Evolutionary conservation across 1,284 basidiomycete species (phyloP), one percentile per base, ranked within the genome.

Genomic region (Fomitiporia mediterranea): DNA sequence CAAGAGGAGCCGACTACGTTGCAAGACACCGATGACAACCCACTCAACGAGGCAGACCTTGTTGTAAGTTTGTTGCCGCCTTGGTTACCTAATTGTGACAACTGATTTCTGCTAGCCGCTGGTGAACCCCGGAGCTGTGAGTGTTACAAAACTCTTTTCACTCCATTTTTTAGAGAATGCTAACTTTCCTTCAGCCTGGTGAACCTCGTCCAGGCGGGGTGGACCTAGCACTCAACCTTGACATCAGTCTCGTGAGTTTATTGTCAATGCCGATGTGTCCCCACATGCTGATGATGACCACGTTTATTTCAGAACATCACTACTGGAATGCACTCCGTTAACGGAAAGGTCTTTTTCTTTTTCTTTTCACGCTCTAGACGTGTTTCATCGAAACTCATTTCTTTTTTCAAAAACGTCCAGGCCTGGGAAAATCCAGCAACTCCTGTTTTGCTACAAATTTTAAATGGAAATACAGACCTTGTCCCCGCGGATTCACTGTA

Each of bases 1-100:
- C 56, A 57, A 0, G 48, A 43, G 7, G 79, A 82, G 28, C 82
- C 79, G 0, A 73, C 65, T 3, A 70, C 72, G 23, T 67, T 57
- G 15, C 61, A 69, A 9, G 61, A 38, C 2, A 47, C 51, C 21
- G 60, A 56, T 56, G 23, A 46, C 1, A 61, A 61, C 13, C 54
- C 61, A 3, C 61, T 73, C 11, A 53, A 63, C 34, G 72, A 73
- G 59, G 62, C 65, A 0, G 63, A 68, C 32, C 65, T 76, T 7
- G 55, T 51, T 25, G 62, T 63, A 34, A 49, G 61, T 47, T 42
- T 6, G 21, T 59, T 28, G 53, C 38, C 28, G 52, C 50, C 7
- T 52, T 30, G 9, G 48, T 43, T 15, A 51, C 47, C 32, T 21
- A 48, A 13, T n/a, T 11, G 13, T 52, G 21, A 37, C 44, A 23